Conservation (phyloP, 2,329 filamentous ascomycete species). For the Arthrobotrys sphaeroides region DNA sequence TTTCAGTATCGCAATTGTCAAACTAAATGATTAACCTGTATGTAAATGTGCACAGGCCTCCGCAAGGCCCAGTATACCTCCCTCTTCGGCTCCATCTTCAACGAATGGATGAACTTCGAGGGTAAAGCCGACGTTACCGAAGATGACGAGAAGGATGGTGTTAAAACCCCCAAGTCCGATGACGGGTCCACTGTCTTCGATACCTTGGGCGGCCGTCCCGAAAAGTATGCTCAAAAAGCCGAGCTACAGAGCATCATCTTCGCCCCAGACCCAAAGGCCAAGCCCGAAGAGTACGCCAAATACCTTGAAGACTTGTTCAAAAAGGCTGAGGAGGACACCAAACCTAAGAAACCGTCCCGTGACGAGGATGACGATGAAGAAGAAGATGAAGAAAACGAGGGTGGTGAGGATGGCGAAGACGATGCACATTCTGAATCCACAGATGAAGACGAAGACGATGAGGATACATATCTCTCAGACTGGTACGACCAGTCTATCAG, state of each 20-base stretch:
- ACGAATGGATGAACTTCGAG: slow-evolving; percentile 53
- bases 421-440: not conserved
- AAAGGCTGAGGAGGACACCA: slow-evolving; percentile 21
- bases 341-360: not conserved
- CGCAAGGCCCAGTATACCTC: slow-evolving; percentile 45
- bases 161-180: slow-evolving; percentile 48
- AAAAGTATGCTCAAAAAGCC: slow-evolving; percentile 41
- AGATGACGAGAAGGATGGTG: slow-evolving; percentile 38
- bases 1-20: too few relatives aligned
- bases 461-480: slow-evolving; percentile 11
- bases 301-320: slow-evolving; percentile 38
- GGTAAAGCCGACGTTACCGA: slow-evolving; percentile 21
- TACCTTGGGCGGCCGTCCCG: slow-evolving; percentile 22
- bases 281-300: slow-evolving; percentile 29
- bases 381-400: not conserved
- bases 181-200: slow-evolving; percentile 21
- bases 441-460: not conserved
- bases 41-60: slow-evolving; percentile 1
- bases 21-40: too few relatives aligned
- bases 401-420: not conserved
- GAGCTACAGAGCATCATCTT: slow-evolving; percentile 49
- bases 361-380: not conserved
- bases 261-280: slow-evolving; percentile 29
- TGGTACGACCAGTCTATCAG: not conserved
- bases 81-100: slow-evolving; percentile 46